Conservation (phyloP, 2,329 filamentous ascomycete genomes). For the Cladophialophora immunda region DNA sequence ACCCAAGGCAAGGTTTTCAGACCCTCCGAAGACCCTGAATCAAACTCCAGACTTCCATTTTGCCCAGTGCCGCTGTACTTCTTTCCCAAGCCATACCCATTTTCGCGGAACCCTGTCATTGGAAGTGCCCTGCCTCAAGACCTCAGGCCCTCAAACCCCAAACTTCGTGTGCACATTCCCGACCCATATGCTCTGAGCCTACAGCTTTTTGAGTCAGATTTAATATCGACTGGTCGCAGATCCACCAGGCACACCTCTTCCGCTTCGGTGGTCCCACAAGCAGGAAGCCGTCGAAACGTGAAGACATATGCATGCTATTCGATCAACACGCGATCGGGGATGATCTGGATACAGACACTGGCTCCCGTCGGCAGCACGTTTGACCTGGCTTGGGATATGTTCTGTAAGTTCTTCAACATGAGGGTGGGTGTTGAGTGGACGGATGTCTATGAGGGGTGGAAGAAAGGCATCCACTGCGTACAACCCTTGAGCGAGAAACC, state of each 20-base stretch:
- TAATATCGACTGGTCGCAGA: background rate
- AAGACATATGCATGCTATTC: conserved; percentile 69
- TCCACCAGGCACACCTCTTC: background rate
- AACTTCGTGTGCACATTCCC: conserved; percentile 36
- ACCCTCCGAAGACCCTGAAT: background rate
- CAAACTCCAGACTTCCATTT: conserved; percentile 1
- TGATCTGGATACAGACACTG: conserved; percentile 45
- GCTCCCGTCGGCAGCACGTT: conserved; percentile 46
- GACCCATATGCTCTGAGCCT: conserved; percentile 40
- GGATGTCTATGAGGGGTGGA: conserved; percentile 44
- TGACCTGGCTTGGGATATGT: conserved; percentile 57
- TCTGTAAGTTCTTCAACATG: conserved; percentile 65
- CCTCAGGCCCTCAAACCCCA: conserved; percentile 26
- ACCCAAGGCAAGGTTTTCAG: background rate
- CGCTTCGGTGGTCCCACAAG: conserved; percentile 48
- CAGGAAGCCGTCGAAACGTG: background rate
- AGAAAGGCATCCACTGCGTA: conserved; percentile 39
- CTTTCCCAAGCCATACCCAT: conserved; percentile 24
- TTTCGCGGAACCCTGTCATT: conserved; percentile 28
- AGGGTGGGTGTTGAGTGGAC: conserved; percentile 69
- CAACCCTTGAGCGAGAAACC: conserved; percentile 5
- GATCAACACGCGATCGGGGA: conserved; percentile 52
- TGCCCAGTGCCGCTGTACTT: conserved; percentile 27
- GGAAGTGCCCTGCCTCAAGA: conserved; percentile 26
- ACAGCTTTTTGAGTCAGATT: conserved; percentile 68